Evolutionary conservation across 768 basidiomycete species (phyloP), one percentile per base, ranked within the genome.

Genomic region (Cystobasidium onofrii): DNA sequence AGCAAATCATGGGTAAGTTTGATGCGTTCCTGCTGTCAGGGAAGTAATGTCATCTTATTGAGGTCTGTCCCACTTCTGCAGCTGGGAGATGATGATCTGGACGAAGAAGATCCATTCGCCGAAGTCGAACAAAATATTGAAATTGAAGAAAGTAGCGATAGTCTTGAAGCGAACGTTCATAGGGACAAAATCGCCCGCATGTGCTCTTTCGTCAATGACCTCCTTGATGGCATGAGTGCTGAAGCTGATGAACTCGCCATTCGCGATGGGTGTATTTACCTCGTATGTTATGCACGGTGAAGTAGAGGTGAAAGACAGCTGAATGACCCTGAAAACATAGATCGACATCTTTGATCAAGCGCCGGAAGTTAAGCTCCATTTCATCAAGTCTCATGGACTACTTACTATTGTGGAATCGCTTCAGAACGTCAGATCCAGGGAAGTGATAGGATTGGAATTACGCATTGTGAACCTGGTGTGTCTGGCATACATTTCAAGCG

Each of bases 51-150:
- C n/a, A n/a, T n/a, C n/a, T n/a, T n/a, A n/a, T n/a, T n/a, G n/a
- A n/a, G n/a, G n/a, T n/a, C n/a, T n/a, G n/a, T n/a, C n/a, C n/a
- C n/a, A n/a, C n/a, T n/a, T n/a, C n/a, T 31, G n/a, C 75, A 90
- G 88, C 82, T 89, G 67, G 88, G 88, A 10, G 91, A 91, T 54
- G 90, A 90, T 34, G 86, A 90, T 39, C 87, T 86, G 1, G 92
- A 95, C 73, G 93, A 95, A 65, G 91, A 92, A 67, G 93, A 99
- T 83, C 95, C 96, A 0, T 99, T 99, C 77, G 93, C 95, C 1
- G 91, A 93, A 84, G 91, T 91, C n/a, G 76, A 77, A 12, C 33
- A 43, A 4, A 76, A 71, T 77, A 61, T 23, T 17, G 20, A 41
- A 20, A 76, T 46, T 15, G 75, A 75, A 43, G 34, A 29, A 20